phyloP scores from a whole-genome alignment of 768 basidiomycete species.

The Agaricus subrufescens region DNA sequence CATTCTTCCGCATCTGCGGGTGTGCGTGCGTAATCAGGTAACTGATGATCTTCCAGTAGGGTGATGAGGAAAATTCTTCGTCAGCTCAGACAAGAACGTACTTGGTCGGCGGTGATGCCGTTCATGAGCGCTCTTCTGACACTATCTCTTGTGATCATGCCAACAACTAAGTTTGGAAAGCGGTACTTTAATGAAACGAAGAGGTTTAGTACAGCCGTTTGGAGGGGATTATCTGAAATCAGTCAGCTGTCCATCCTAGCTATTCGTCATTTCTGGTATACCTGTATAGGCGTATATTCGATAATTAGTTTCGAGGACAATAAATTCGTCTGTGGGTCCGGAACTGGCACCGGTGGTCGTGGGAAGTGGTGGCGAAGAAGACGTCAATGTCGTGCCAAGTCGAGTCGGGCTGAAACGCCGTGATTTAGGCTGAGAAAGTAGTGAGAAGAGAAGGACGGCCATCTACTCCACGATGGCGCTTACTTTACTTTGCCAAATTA shows the following conservation, averaged over 20 bases:
- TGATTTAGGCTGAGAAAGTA: conserved; percentile 51
- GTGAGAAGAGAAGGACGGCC: conserved; percentile 20
- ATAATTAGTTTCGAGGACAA: conserved; percentile 97
- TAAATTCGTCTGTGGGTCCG: conserved; percentile 77
- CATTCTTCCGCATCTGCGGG: conserved; percentile 96
- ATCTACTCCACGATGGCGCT: conserved; percentile 19
- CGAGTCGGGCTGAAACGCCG: conserved; percentile 91
- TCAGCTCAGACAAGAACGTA: conserved; percentile 26
- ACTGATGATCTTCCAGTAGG: conserved; percentile 73
- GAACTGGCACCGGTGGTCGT: conserved; percentile 53
- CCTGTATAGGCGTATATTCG: conserved; percentile 97
- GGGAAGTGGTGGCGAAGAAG: conserved; percentile 78
- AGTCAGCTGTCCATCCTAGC: conserved; percentile 13
- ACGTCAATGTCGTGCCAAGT: conserved; percentile 90
- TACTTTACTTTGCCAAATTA: conserved; percentile 84
- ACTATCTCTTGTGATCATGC: conserved; percentile 90
- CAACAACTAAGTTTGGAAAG: conserved; percentile 96
- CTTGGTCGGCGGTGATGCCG: conserved; percentile 96
- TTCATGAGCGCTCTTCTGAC: conserved; percentile 91
- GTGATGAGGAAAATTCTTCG: neutral
- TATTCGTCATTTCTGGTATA: conserved; percentile 28
- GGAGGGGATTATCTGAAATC: conserved; percentile 81
- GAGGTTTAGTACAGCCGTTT: conserved; percentile 92
- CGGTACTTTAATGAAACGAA: conserved; percentile 91
- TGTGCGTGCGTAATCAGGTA: conserved; percentile 94